phyloP scores from a whole-genome alignment of 768 basidiomycete genomes.

The Floccularia luteovirens region DNA sequence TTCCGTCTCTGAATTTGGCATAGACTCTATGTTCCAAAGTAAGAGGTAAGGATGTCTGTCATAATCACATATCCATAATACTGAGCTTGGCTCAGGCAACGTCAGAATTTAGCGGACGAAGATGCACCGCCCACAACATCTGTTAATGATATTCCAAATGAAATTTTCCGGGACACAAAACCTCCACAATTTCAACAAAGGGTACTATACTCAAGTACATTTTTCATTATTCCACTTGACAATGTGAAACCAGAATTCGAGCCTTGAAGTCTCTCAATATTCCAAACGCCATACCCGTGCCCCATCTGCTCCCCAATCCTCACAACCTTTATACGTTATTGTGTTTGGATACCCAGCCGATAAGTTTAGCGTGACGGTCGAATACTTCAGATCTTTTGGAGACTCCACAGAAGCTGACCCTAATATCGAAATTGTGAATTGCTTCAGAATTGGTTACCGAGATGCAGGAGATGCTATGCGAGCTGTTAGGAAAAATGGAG shows the following conservation, averaged over 20 bases:
- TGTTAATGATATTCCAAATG: conserved; percentile 67
- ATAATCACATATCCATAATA: conserved; percentile 4
- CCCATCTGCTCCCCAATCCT: conserved; percentile 18
- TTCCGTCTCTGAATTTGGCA: conserved; percentile 65
- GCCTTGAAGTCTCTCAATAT: conserved; percentile 31
- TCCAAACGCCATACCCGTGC: conserved; percentile 21
- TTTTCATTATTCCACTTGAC: no score
- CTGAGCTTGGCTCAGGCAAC: conserved; percentile 30
- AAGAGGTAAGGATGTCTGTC: conserved; percentile 34
- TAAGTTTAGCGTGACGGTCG: conserved; percentile 61
- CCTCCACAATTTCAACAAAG: conserved; percentile 35
- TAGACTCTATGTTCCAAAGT: conserved; percentile 82
- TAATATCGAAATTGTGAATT: conserved; percentile 65
- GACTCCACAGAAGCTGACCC: conserved; percentile 62
- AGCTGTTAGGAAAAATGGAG: conserved; percentile 78
- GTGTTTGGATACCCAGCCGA: conserved; percentile 89
- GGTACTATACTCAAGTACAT: no score
- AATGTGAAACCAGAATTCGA: conserved; percentile 22
- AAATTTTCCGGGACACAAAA: conserved; percentile 34
- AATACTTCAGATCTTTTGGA: conserved; percentile 72
- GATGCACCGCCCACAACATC: conserved; percentile 77
- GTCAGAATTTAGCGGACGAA: conserved; percentile 61
- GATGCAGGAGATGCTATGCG: conserved; percentile 69
- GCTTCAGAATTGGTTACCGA: conserved; percentile 72
- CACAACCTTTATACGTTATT: conserved; percentile 54